Evolutionary conservation across 495 filamentous ascomycete genomes (phyloP).

Genomic region (Penicillium goetzii): DNA sequence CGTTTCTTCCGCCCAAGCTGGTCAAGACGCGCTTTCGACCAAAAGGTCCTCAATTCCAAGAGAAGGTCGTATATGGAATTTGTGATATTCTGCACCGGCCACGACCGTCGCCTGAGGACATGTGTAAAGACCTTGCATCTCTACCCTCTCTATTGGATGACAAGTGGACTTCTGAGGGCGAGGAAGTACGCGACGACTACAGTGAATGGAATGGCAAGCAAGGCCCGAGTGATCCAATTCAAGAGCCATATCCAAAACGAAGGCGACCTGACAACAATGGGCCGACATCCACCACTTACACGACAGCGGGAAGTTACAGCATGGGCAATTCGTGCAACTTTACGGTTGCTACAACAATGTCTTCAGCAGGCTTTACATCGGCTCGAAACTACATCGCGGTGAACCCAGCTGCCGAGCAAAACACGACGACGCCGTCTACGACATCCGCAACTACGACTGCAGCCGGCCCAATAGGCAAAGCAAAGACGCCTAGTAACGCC

Average conservation of each 20-base stretch:
- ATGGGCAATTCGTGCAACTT: slow-evolving; percentile 38
- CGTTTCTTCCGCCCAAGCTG: slow-evolving; percentile 60
- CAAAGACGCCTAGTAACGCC: slow-evolving; percentile 21
- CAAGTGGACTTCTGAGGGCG: slow-evolving; percentile 63
- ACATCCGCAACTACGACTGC: slow-evolving; percentile 10
- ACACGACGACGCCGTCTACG: slow-evolving; percentile 11
- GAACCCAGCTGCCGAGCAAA: slow-evolving; percentile 21
- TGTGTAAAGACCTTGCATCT: slow-evolving; percentile 50
- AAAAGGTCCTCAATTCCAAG: slow-evolving; percentile 60
- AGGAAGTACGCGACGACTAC: slow-evolving; percentile 47
- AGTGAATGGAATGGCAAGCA: slow-evolving; percentile 40
- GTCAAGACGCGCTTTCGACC: slow-evolving; percentile 54
- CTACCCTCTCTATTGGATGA: slow-evolving; percentile 62
- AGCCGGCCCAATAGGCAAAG: slow-evolving; percentile 21
- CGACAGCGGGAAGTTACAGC: slow-evolving; percentile 31
- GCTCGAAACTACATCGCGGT: slow-evolving; percentile 48
- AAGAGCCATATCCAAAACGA: slow-evolving; percentile 39
- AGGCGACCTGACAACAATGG: slow-evolving; percentile 38
- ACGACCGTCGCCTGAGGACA: slow-evolving; percentile 52
- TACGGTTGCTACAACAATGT: slow-evolving; percentile 42
- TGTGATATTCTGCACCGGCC: slow-evolving; percentile 64
- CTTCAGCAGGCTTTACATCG: slow-evolving; percentile 45
- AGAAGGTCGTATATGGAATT: slow-evolving; percentile 59
- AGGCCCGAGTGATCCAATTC: slow-evolving; percentile 18
- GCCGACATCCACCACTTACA: slow-evolving; percentile 28